These are phyloP conservation scores for Glarea lozoyensis DNA, from an alignment of 495 filamentous ascomycete genomes.

Conservation along the genomic window DNA sequence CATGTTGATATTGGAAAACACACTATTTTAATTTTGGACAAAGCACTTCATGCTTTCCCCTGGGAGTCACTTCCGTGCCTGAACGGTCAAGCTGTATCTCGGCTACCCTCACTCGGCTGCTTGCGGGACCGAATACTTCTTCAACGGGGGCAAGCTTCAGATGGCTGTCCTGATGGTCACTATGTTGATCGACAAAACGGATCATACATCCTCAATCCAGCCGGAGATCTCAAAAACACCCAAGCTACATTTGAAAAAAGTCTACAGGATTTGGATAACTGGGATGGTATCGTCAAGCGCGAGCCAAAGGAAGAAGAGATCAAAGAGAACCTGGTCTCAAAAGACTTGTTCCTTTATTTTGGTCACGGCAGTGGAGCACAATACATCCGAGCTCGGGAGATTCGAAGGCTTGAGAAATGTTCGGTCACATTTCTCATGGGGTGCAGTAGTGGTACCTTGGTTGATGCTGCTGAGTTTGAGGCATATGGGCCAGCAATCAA, in stretches of 20 bases:
- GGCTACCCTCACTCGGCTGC: slow-evolving; percentile 74
- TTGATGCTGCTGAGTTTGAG: slow-evolving; percentile 80
- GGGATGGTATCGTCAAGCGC: slow-evolving; percentile 56
- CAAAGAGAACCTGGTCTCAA: slow-evolving; percentile 45
- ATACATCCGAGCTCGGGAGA: slow-evolving; percentile 73
- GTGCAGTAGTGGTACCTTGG: slow-evolving; percentile 70
- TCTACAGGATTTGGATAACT: slow-evolving; percentile 44
- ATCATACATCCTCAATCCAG: slow-evolving; percentile 82
- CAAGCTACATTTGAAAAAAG: slow-evolving; percentile 59
- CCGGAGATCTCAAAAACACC: slow-evolving; percentile 71
- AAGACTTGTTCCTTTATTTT: slow-evolving; percentile 79
- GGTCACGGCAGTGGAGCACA: slow-evolving; percentile 94
- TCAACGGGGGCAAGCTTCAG: slow-evolving; percentile 29
- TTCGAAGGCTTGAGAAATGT: slow-evolving; percentile 66
- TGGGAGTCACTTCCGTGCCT: slow-evolving; percentile 94
- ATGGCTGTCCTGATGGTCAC: slow-evolving; percentile 32
- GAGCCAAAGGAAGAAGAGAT: slow-evolving; percentile 74
- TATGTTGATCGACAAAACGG: slow-evolving; percentile 53
- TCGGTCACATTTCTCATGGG: slow-evolving; percentile 88
- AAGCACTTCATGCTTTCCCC: slow-evolving; percentile 78
- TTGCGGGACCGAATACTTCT: slow-evolving; percentile 59
- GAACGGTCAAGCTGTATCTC: slow-evolving; percentile 65
- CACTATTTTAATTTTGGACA: slow-evolving; percentile 89
- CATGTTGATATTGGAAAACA: slow-evolving; percentile 40
- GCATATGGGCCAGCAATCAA: slow-evolving; percentile 81